Percentiles rank a stretch among this genome's conserved stretches.
Conservation (phyloP, 2,329 filamentous ascomycete species). For the Malbranchea zuffiana region DNA sequence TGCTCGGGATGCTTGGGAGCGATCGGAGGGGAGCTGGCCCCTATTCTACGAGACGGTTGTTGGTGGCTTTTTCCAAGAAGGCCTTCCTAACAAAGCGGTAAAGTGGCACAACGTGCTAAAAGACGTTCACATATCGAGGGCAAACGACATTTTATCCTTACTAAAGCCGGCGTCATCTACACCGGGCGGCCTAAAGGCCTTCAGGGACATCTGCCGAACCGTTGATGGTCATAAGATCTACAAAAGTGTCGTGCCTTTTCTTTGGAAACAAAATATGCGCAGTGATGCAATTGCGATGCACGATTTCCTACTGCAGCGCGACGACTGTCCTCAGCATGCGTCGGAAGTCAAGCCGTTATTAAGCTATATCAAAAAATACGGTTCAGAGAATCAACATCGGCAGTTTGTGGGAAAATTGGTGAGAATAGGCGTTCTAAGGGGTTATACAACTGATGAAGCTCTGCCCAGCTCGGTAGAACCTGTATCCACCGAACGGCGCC, state of each 20-base stretch:
- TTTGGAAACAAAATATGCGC: conserved; percentile 30
- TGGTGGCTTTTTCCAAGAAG: conserved; percentile 25
- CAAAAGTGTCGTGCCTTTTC: conserved; percentile 29
- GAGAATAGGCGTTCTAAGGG: conserved; percentile 7
- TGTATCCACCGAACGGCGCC: conserved; percentile 14
- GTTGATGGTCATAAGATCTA: conserved; percentile 35
- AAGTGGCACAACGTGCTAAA: conserved; percentile 31
- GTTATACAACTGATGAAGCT: not conserved
- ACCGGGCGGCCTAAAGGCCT: conserved; percentile 22
- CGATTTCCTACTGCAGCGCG: conserved; percentile 29
- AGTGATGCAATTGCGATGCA: conserved; percentile 39
- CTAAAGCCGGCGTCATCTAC: conserved; percentile 21
- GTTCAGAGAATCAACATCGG: conserved; percentile 13
- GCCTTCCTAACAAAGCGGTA: conserved; percentile 23
- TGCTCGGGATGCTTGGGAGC: conserved; percentile 31
- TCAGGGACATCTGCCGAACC: conserved; percentile 35
- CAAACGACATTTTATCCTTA: conserved; percentile 24
- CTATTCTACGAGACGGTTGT: conserved; percentile 31
- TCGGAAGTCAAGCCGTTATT: conserved; percentile 33
- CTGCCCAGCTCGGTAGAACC: not conserved
- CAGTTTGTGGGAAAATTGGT: conserved; percentile 10
- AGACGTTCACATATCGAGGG: conserved; percentile 21
- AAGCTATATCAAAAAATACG: conserved; percentile 27
- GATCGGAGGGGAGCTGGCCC: conserved; percentile 29
- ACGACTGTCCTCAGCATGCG: conserved; percentile 33